A percentile compares a stretch with the other conserved stretches of the same genome.
Evolutionary conservation across 768 basidiomycete genomes (phyloP).

Genomic region (Dioszegia aurantiaca): DNA sequence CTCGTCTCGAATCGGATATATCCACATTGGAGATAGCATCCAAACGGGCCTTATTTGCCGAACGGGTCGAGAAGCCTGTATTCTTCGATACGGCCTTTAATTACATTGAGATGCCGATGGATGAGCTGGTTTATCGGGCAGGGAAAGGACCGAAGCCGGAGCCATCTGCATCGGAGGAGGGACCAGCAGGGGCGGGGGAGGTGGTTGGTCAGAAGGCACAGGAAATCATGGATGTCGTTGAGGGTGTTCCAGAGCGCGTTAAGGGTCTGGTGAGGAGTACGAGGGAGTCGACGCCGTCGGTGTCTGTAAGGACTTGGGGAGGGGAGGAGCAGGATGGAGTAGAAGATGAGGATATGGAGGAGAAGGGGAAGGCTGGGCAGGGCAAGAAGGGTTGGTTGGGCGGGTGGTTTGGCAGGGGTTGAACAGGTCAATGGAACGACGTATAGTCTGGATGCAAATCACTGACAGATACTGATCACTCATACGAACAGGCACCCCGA

Average conservation of each 20-base stretch:
- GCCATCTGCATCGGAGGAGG: neutral
- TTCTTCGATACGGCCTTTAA: slow-evolving; percentile 95
- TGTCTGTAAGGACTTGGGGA: slow-evolving; percentile 43
- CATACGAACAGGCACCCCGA: too few relatives aligned
- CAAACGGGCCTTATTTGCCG: slow-evolving; percentile 46
- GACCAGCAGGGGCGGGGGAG: slow-evolving; percentile 21
- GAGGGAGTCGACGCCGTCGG: slow-evolving; percentile 77
- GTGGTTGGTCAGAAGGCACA: slow-evolving; percentile 18
- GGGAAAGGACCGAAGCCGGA: slow-evolving; percentile 55
- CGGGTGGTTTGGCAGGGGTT: slow-evolving; percentile 36
- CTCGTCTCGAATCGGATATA: slow-evolving; percentile 20
- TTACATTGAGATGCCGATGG: slow-evolving; percentile 83
- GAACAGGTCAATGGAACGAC: neutral
- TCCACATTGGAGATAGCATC: slow-evolving; percentile 32
- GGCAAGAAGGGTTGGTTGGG: slow-evolving; percentile 33
- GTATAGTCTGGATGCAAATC: too few relatives aligned
- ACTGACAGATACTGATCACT: too few relatives aligned
- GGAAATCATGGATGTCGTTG: slow-evolving; percentile 18
- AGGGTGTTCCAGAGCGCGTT: slow-evolving; percentile 14
- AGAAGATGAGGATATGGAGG: slow-evolving; percentile 19
- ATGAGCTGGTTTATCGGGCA: slow-evolving; percentile 66
- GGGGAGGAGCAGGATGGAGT: slow-evolving; percentile 23
- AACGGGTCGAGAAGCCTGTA: slow-evolving; percentile 71
- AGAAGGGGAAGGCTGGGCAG: slow-evolving; percentile 2
- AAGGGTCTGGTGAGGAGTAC: slow-evolving; percentile 56